Conservation (phyloP, 164 flowering plant species). For the Magnolia officinalis region DNA sequence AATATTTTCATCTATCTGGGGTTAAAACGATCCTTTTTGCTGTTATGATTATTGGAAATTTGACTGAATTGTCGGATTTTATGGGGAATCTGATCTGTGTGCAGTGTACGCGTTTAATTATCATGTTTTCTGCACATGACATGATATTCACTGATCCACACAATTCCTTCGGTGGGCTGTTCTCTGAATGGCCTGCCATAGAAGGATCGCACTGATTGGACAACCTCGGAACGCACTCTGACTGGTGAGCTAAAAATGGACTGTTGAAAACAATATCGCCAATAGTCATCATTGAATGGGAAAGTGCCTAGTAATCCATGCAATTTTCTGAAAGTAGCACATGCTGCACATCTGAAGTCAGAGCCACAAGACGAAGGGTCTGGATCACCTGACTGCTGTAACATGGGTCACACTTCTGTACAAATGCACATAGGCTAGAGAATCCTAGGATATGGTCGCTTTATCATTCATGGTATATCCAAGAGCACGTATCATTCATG, state of each 20-base stretch:
- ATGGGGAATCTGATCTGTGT: neutral
- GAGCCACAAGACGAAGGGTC: neutral
- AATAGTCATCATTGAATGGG: neutral
- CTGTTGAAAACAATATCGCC: neutral
- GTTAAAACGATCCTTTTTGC: neutral
- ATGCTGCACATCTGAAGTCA: neutral
- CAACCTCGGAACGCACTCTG: no score
- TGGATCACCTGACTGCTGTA: neutral
- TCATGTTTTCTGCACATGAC: no score
- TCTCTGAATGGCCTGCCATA: no score
- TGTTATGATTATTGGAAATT: slow-evolving; percentile 1
- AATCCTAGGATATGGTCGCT: neutral
- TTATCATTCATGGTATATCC: no score
- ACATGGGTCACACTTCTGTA: neutral
- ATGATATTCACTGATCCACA: no score
- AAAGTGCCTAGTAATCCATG: neutral
- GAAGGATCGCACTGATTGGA: no score
- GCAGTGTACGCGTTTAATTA: no score
- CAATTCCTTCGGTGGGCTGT: no score
- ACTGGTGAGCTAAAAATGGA: neutral
- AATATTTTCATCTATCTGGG: neutral
- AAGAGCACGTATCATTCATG: no score
- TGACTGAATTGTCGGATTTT: neutral
- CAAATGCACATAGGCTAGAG: neutral
- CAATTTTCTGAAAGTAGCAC: neutral